Conservation (phyloP, 768 basidiomycete genomes). For the Nidula microcarpa region DNA sequence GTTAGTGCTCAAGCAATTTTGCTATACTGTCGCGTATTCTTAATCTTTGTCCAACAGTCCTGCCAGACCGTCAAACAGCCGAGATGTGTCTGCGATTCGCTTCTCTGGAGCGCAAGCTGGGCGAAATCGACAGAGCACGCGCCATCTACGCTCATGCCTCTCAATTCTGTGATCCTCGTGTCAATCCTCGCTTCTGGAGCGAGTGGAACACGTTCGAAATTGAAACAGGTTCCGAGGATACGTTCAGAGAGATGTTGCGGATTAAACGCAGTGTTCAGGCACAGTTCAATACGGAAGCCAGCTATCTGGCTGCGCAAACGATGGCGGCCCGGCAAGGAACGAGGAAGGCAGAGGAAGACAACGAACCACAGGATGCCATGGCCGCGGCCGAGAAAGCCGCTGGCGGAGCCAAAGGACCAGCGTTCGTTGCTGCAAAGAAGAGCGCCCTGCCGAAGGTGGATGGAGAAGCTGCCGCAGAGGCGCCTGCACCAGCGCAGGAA, state of each 20-base stretch:
- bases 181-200: slow-evolving; percentile 89
- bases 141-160: slow-evolving; percentile 97
- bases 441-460: slow-evolving; percentile 37
- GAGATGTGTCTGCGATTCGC: slow-evolving; percentile 98
- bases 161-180: slow-evolving; percentile 96
- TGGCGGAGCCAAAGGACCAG: slow-evolving; percentile 48
- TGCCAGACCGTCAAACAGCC: slow-evolving; percentile 92
- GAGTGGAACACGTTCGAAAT: slow-evolving; percentile 99
- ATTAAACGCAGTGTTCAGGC: slow-evolving; percentile 99
- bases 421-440: slow-evolving; percentile 77
- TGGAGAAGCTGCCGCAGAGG: slow-evolving; percentile 21
- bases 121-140: slow-evolving; percentile 97
- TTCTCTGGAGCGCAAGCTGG: slow-evolving; percentile 92
- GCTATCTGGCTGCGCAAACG: slow-evolving; percentile 89
- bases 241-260: slow-evolving; percentile 91
- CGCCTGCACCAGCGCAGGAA: slow-evolving; percentile 24
- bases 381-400: slow-evolving; percentile 69
- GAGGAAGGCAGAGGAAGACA: slow-evolving; percentile 39
- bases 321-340: slow-evolving; percentile 64
- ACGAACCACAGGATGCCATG: slow-evolving; percentile 79
- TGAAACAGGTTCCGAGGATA: slow-evolving; percentile 98
- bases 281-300: slow-evolving; percentile 96
- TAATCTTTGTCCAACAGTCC: slow-evolving; percentile 32
- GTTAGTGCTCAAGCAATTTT: slow-evolving; percentile 15
- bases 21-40: not conserved